A percentile compares a stretch with the other conserved stretches of the same genome.
phyloP scores from a whole-genome alignment of 2,329 filamentous ascomycete species.

The Trichophyton equinum region DNA sequence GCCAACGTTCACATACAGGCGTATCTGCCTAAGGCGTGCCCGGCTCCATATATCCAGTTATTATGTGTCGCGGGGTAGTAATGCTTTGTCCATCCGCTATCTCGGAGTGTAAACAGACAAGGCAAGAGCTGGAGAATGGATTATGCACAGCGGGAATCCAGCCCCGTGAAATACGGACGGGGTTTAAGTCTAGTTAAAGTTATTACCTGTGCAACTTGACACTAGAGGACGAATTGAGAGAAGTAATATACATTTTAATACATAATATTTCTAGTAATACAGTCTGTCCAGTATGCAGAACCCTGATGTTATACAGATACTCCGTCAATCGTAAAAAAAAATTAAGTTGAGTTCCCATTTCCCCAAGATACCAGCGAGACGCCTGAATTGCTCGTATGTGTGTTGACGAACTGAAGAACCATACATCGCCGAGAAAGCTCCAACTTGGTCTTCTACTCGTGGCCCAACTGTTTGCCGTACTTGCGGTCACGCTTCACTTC shows the following conservation, averaged over 20 bases:
- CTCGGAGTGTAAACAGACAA: too few species aligned
- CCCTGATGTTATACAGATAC: slow-evolving; percentile 1
- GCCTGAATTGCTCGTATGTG: neutral
- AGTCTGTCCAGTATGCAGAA: neutral
- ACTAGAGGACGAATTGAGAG: neutral
- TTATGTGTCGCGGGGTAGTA: too few species aligned
- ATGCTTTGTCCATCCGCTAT: too few species aligned
- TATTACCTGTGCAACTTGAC: neutral
- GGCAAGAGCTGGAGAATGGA: too few species aligned
- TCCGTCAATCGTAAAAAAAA: neutral
- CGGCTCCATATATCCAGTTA: too few species aligned
- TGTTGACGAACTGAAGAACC: neutral
- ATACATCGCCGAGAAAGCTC: neutral
- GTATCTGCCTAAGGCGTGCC: too few species aligned
- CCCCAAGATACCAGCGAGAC: neutral
- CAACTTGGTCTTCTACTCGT: neutral
- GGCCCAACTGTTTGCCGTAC: neutral
- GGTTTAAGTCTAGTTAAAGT: neutral
- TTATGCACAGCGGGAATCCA: neutral
- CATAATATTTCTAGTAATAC: slow-evolving; percentile 8
- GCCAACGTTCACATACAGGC: too few species aligned
- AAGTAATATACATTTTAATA: neutral
- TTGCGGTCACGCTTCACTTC: neutral
- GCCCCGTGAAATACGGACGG: neutral
- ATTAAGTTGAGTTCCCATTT: neutral